A percentile compares a stretch with the other conserved stretches of the same genome.
Evolutionary conservation across 1,139 yeast genomes (phyloP).

Genomic region (Pichia sp.): DNA sequence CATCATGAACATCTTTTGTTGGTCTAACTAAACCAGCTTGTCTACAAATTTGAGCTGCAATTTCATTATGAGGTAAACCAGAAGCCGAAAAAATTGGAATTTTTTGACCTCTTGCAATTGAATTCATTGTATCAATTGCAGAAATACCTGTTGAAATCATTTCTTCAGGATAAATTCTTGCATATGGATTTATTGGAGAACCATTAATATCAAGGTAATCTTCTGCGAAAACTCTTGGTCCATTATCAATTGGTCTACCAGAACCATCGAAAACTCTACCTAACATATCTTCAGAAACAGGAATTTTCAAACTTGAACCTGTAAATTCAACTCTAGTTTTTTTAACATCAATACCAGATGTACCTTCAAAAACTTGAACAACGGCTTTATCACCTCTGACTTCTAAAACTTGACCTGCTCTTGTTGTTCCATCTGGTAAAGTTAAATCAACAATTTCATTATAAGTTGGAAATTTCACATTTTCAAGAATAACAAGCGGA

Average conservation of each 20-base stretch:
- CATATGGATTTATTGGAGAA: conserved; percentile 95
- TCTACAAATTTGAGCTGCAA: conserved; percentile 99
- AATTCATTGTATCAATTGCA: conserved; percentile 98
- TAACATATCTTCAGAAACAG: conserved; percentile 94
- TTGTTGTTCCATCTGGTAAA: conserved; percentile 84
- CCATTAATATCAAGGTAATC: conserved; percentile 98
- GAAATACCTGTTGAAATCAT: conserved; percentile 99
- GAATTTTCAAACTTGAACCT: conserved; percentile 85
- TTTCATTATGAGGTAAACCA: conserved; percentile 98
- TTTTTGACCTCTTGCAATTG: conserved; percentile 99
- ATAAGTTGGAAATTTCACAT: conserved; percentile 93
- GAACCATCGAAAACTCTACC: conserved; percentile 99
- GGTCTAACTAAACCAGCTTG: conserved; percentile 99
- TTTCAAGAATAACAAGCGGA: conserved; percentile 91
- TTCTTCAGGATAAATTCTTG: conserved; percentile 98
- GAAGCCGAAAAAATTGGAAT: conserved; percentile 98
- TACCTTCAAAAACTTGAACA: conserved; percentile 98
- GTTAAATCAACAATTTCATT: conserved; percentile 96
- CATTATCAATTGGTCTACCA: conserved; percentile 97
- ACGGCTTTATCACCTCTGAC: conserved; percentile 96
- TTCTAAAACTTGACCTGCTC: conserved; percentile 98
- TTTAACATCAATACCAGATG: conserved; percentile 95
- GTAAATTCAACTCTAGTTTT: conserved; percentile 96
- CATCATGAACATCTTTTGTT: conserved; percentile 98
- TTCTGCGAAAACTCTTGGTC: conserved; percentile 97